Conservation (phyloP, 345 rosid species). For the Hibiscus tridactylites region DNA sequence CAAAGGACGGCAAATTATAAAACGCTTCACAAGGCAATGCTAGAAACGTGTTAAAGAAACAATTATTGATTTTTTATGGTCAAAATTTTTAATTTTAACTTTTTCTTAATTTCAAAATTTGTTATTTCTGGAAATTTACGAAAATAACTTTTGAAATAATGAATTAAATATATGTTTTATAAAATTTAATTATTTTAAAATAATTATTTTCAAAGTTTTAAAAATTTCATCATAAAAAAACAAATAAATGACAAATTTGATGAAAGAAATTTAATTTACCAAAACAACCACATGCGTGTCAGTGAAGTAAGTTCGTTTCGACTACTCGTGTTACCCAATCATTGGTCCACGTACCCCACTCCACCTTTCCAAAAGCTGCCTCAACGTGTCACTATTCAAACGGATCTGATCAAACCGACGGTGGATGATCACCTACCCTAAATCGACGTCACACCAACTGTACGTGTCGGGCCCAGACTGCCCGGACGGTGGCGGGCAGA, state of each 20-base stretch:
- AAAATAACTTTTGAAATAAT: too few relatives aligned
- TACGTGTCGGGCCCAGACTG: conserved; percentile 48
- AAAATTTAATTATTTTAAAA: too few relatives aligned
- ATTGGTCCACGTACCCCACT: conserved; percentile 54
- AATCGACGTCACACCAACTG: conserved; percentile 62
- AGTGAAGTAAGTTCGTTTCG: conserved; percentile 28
- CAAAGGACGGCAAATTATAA: conserved; percentile 9
- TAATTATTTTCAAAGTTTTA: too few relatives aligned
- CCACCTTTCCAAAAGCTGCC: background rate
- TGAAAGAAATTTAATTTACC: too few relatives aligned
- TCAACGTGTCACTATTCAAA: conserved; percentile 35
- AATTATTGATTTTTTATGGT: too few relatives aligned
- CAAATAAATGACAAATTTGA: too few relatives aligned
- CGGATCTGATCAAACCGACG: conserved; percentile 36
- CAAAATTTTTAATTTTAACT: too few relatives aligned
- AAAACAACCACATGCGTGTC: conserved; percentile 66
- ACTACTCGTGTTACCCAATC: conserved; percentile 14
- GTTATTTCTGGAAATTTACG: too few relatives aligned
- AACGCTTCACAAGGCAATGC: background rate
- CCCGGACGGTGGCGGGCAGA: conserved; percentile 66
- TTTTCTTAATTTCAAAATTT: too few relatives aligned
- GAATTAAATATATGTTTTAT: too few relatives aligned
- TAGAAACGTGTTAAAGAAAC: conserved; percentile 14
- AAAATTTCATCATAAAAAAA: too few relatives aligned
- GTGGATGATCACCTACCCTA: conserved; percentile 40